Percentiles rank a stretch among this genome's conserved stretches.
phyloP scores from a whole-genome alignment of 768 basidiomycete species.

The Boletus reticuloceps region DNA sequence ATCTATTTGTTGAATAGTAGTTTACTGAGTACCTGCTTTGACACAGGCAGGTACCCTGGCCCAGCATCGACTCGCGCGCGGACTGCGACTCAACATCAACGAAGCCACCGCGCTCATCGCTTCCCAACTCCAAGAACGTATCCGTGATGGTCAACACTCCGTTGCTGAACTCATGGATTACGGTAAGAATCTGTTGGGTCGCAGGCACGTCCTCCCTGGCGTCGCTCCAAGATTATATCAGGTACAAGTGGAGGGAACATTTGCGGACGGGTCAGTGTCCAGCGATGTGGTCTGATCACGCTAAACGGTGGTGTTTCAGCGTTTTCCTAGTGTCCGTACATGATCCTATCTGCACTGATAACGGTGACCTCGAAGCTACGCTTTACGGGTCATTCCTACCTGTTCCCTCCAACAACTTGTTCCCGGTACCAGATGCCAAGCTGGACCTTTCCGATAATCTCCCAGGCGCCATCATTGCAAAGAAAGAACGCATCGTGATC shows the following conservation, averaged over 20 bases:
- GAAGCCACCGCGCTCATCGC: constrained; percentile 92
- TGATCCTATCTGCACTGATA: constrained; percentile 85
- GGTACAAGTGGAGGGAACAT: constrained; percentile 94
- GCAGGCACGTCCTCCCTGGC: constrained; percentile 44
- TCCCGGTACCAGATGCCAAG: neutral
- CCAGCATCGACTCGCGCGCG: constrained; percentile 92
- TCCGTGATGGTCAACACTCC: constrained; percentile 84
- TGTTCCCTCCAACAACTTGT: constrained; percentile 34
- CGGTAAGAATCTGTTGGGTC: constrained; percentile 84
- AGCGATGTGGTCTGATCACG: neutral
- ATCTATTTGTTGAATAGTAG: neutral
- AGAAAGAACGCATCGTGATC: constrained; percentile 64
- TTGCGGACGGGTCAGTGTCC: constrained; percentile 69
- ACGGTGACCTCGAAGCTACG: constrained; percentile 73
- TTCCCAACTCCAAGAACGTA: constrained; percentile 89
- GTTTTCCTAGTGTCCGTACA: constrained; percentile 96
- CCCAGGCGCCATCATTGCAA: constrained; percentile 76
- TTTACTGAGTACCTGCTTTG: neutral
- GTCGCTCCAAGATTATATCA: constrained; percentile 67
- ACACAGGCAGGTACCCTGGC: constrained; percentile 80
- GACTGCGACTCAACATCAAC: constrained; percentile 78
- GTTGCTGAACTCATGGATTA: constrained; percentile 93
- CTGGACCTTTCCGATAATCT: constrained; percentile 52
- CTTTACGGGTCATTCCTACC: constrained; percentile 96
- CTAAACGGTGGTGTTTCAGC: constrained; percentile 4